phyloP scores from a whole-genome alignment of 495 filamentous ascomycete species.

The Thermothielavioides terrestris region DNA sequence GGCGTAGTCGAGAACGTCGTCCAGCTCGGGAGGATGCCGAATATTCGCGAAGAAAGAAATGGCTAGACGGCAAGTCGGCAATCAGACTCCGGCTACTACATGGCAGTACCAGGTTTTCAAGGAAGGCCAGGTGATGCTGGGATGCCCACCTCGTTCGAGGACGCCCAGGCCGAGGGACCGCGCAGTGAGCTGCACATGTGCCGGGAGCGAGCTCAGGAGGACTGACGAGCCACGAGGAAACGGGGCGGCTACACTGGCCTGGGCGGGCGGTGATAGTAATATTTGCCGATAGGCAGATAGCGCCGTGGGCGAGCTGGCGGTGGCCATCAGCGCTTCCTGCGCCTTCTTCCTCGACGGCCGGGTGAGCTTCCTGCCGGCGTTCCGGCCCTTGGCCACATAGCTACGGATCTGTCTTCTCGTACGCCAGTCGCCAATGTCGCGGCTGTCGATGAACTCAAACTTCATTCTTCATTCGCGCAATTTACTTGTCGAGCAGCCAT shows the following conservation, averaged over 20 bases:
- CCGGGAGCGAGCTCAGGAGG: too few relatives aligned
- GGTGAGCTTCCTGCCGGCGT: not conserved
- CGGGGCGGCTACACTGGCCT: too few relatives aligned
- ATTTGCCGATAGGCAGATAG: not conserved
- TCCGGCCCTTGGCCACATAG: not conserved
- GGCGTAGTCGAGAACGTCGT: not conserved
- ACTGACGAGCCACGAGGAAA: too few relatives aligned
- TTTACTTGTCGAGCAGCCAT: too few relatives aligned
- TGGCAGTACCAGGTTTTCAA: not conserved
- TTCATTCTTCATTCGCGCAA: too few relatives aligned
- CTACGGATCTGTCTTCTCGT: not conserved
- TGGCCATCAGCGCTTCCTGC: not conserved
- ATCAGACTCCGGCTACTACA: not conserved
- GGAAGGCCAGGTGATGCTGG: too few relatives aligned
- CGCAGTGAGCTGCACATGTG: too few relatives aligned
- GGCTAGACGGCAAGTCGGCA: not conserved
- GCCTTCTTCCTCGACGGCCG: not conserved
- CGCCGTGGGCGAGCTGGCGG: not conserved
- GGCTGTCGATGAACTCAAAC: not conserved
- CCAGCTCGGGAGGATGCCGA: not conserved
- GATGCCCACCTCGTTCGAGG: not conserved
- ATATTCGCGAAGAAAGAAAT: not conserved
- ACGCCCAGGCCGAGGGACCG: not conserved
- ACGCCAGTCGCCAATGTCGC: not conserved
- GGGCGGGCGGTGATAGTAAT: not conserved